Conservation (phyloP, 2,329 filamentous ascomycete species). For the Talaromyces sp. region DNA sequence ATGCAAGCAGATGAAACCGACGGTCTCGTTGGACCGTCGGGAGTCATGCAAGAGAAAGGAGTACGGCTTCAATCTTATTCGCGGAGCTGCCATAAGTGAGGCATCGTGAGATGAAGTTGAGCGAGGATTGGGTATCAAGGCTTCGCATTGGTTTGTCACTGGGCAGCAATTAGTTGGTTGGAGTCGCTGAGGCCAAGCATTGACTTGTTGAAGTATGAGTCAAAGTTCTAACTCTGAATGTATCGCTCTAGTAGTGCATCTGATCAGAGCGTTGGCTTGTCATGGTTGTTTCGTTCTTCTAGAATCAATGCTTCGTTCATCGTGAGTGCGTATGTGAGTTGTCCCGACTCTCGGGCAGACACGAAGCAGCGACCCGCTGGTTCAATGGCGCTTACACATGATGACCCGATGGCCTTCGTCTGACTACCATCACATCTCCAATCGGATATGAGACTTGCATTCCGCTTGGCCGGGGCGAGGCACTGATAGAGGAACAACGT, state of each 20-base stretch:
- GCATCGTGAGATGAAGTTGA: conserved; percentile 13
- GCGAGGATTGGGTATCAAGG: conserved; percentile 18
- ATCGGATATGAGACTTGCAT: neutral
- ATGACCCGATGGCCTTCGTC: neutral
- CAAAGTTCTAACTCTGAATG: neutral
- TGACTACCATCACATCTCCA: neutral
- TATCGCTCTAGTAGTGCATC: neutral
- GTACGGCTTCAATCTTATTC: neutral
- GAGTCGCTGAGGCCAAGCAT: conserved; percentile 3
- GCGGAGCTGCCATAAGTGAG: conserved; percentile 18
- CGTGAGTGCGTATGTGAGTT: neutral
- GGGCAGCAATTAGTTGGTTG: conserved; percentile 14
- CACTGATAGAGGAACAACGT: neutral
- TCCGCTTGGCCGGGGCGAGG: conserved; percentile 1
- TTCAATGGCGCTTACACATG: neutral
- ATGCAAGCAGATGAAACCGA: neutral
- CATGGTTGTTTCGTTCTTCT: neutral
- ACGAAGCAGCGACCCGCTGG: conserved; percentile 17
- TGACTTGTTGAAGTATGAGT: conserved; percentile 1
- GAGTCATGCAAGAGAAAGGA: conserved; percentile 1
- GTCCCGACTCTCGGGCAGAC: conserved; percentile 13
- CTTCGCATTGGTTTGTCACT: conserved; percentile 7
- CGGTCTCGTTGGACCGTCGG: neutral
- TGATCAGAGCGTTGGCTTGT: neutral
- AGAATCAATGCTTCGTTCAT: neutral